Evolutionary conservation across 306 rosid genomes (phyloP).

Genomic region (Betula pendula): DNA sequence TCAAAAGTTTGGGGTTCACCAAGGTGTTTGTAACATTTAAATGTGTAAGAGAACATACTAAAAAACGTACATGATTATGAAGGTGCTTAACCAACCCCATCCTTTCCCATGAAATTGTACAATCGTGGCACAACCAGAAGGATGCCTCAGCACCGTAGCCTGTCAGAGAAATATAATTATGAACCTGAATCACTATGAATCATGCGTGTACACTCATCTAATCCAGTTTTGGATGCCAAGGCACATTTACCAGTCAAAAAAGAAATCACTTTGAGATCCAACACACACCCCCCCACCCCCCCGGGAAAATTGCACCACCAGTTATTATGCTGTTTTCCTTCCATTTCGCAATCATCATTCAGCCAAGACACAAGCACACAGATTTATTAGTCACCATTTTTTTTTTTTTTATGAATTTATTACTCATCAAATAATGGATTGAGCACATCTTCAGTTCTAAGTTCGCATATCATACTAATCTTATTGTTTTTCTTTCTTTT

Average conservation of each 20-base stretch:
- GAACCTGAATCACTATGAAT: constrained; percentile 5
- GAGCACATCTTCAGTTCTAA: background rate
- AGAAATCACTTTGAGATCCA: background rate
- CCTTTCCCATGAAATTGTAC: constrained; percentile 52
- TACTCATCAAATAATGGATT: background rate
- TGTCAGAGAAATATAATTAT: constrained; percentile 41
- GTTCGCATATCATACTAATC: background rate
- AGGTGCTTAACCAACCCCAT: constrained; percentile 84
- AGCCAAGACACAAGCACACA: background rate
- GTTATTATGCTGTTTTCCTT: background rate
- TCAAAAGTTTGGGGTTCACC: constrained; percentile 25
- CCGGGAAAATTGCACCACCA: no score
- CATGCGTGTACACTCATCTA: background rate
- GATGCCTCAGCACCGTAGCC: constrained; percentile 81
- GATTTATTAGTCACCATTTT: background rate
- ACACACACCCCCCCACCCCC: no score
- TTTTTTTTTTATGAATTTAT: background rate
- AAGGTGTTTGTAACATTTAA: constrained; percentile 19
- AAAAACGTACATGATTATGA: constrained; percentile 51
- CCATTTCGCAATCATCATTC: background rate
- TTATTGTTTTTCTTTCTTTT: background rate
- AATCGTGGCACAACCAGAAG: constrained; percentile 84
- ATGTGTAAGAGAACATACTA: constrained; percentile 9
- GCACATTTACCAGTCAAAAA: background rate
- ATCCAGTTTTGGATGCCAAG: background rate